Evolutionary conservation across 495 filamentous ascomycete genomes (phyloP).

Genomic region (Podospora conica): DNA sequence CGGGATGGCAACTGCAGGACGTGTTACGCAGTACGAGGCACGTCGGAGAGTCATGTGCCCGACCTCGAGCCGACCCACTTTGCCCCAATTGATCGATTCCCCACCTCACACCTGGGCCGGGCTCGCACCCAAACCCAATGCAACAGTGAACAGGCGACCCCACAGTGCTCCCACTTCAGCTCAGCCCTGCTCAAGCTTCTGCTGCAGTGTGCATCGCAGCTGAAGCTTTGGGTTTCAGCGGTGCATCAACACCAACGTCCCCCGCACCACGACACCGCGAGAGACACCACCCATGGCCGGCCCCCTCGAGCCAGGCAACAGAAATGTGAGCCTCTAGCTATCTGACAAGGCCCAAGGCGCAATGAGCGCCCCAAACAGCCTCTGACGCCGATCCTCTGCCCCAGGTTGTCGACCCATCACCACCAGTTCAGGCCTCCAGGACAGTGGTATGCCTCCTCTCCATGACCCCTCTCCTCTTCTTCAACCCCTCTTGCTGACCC

Average conservation of each 20-base stretch:
- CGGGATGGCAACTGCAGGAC: no score
- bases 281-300: neutral
- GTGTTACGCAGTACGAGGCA: neutral
- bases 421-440: neutral
- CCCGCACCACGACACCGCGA: neutral
- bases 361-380: neutral
- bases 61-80: no score
- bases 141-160: no score
- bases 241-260: neutral
- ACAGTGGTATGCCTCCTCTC: slow-evolving; percentile 2
- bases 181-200: neutral
- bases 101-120: no score
- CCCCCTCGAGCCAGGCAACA: neutral
- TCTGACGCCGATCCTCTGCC: neutral
- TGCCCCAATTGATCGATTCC: neutral
- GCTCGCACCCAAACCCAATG: no score
- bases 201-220: neutral
- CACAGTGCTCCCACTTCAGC: neutral
- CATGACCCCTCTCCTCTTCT: neutral
- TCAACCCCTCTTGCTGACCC: neutral
- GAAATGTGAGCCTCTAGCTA: neutral
- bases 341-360: neutral
- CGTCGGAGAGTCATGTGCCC: neutral
- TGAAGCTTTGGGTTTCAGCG: neutral
- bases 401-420: neutral